These are phyloP conservation scores for Trichoderma reesei DNA, from an alignment of 495 filamentous ascomycete species.

Conservation along the genomic window DNA sequence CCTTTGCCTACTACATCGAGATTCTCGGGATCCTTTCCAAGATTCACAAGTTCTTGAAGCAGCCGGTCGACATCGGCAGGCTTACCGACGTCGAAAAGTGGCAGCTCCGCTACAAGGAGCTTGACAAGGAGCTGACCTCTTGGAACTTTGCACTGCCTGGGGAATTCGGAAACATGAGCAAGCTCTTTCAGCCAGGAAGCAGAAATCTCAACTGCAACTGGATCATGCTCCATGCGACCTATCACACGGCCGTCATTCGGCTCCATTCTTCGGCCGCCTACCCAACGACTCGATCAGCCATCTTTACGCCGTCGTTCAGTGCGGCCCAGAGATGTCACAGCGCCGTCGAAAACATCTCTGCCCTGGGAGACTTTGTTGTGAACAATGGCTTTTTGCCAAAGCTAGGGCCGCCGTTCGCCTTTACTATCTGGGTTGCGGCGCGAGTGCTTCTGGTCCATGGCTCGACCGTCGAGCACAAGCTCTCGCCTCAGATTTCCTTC, in stretches of 20 bases:
- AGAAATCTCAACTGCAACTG: constrained; percentile 68
- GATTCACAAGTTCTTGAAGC: constrained; percentile 77
- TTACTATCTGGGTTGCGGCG: constrained; percentile 87
- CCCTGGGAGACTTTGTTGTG: constrained; percentile 63
- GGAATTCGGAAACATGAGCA: constrained; percentile 72
- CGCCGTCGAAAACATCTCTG: constrained; percentile 75
- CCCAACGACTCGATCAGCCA: constrained; percentile 72
- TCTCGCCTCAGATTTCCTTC: constrained; percentile 64
- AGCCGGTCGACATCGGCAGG: constrained; percentile 77
- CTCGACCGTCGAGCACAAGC: constrained; percentile 72
- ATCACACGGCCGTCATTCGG: constrained; percentile 67
- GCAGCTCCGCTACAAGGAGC: constrained; percentile 75
- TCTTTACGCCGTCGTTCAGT: constrained; percentile 77
- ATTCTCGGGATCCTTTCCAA: constrained; percentile 76
- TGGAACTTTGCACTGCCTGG: constrained; percentile 77
- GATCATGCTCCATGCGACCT: constrained; percentile 83
- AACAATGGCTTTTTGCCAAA: constrained; percentile 63
- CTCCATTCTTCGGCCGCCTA: constrained; percentile 90
- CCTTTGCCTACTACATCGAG: constrained; percentile 79
- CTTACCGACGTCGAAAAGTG: constrained; percentile 77
- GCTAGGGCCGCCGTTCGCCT: constrained; percentile 79
- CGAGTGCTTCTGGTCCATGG: constrained; percentile 78
- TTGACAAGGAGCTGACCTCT: constrained; percentile 64
- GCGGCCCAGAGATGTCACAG: constrained; percentile 71
- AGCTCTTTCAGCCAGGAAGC: constrained; percentile 54